Evolutionary conservation across 1,284 basidiomycete genomes (phyloP), one percentile per base, ranked within the genome.

Genomic region (Melampsora occidentalis): DNA sequence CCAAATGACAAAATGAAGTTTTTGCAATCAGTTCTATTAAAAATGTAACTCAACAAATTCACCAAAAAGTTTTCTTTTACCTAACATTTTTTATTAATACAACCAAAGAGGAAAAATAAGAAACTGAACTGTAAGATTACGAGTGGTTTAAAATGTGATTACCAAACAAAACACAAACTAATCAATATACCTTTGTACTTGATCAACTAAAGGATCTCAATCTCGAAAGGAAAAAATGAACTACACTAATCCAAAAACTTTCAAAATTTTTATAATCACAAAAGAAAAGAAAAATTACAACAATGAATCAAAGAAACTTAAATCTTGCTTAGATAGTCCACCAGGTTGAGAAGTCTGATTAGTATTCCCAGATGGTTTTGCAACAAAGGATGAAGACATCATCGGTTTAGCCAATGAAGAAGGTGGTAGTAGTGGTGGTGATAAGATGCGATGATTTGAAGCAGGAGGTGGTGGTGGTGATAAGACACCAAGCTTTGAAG

Each of bases 231-330:
- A 35, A 35, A 35, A 35, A 35, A 4, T 35, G 35, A 4, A 4
- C 35, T 35, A 4, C 35, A 42, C 39, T 42, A 42, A 42, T 12
- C 10, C 39, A 42, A 42, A 42, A 5, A 42, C 2, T 57, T 57
- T 35, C 35, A 35, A 18, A 6, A 22, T 9, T n/a, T 57, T 57
- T 22, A 57, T n/a, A 10, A n/a, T 22, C n/a, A 28, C 53, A 5
- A n/a, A 57, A 57, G 22, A 57, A 57, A 57, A 22, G 14, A n/a
- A 57, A n/a, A 57, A 28, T 72, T 35, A 72, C 28, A 72, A 49
- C 48, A 72, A 72, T n/a, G 70, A 72, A 65, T 72, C 70, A 65
- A 72, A 72, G 35, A 72, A 72, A 57, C 70, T 72, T 9, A 72
- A 63, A 53, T 72, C 70, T 48, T 72, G 61, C 51, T 72, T 72